These are phyloP conservation scores for Hortiboletus flavorubellus DNA, from an alignment of 768 basidiomycete species.

Conservation along the genomic window DNA sequence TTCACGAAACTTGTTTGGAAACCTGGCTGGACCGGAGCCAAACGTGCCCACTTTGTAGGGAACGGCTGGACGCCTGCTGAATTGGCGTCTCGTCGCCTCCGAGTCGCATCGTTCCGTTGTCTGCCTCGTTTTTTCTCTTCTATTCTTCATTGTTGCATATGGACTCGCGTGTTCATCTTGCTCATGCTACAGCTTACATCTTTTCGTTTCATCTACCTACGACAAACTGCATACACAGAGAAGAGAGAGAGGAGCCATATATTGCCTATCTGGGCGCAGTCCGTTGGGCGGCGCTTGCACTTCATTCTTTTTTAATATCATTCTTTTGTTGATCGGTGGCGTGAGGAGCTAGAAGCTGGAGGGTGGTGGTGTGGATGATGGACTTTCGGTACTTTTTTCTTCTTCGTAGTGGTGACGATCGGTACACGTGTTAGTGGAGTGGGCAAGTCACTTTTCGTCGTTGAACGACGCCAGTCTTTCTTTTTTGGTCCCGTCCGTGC, in stretches of 20 bases:
- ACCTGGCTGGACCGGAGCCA: conserved; percentile 58
- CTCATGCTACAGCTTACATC: conserved; percentile 13
- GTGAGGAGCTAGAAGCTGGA: conserved; percentile 3
- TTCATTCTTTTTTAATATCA: conserved; percentile 30
- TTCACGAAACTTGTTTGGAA: conserved; percentile 61
- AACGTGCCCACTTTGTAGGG: conserved; percentile 66
- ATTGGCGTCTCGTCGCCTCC: neutral
- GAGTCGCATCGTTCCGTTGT: neutral
- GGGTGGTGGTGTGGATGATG: neutral
- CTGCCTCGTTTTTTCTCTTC: neutral
- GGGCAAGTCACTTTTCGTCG: neutral
- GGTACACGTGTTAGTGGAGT: neutral
- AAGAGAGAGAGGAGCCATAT: conserved; percentile 1
- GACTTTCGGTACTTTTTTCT: neutral
- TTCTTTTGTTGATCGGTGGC: conserved; percentile 18
- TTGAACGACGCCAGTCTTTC: conserved; percentile 8
- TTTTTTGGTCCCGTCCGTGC: neutral
- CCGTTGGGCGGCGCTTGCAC: conserved; percentile 13
- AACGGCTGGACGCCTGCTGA: conserved; percentile 36
- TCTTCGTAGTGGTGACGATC: neutral
- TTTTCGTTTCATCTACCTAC: conserved; percentile 6
- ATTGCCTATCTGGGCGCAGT: conserved; percentile 7
- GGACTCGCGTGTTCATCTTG: conserved; percentile 11
- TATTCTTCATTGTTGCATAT: conserved; percentile 6
- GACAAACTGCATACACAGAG: neutral